Base-by-base conservation (phyloP, 108 stramenopile species). In the Skeletonema grethae region DNA sequence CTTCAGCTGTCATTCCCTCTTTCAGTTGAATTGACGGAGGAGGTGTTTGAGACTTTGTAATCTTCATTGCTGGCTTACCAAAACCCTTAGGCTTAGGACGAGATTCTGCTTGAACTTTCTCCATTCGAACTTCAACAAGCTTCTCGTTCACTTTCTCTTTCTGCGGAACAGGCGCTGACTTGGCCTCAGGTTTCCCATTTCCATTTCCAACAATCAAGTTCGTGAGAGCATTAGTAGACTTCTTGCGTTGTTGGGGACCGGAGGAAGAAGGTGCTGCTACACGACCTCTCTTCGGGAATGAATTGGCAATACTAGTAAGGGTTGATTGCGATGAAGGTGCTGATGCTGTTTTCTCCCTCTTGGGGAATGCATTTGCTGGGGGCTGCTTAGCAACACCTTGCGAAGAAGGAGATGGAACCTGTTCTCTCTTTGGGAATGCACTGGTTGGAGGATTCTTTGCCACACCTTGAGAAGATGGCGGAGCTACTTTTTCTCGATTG, bases 31-130 rank as follows among this genome's bases (percentile, higher is more conserved):
- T 62, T 12, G 56, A 12, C 36, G 57, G 39, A 38, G 57, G 38
- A 22, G 57, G 3, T 38, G 34, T 57, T 24, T 32, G 28, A 18
- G 61, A 45, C 10, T 43, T 13, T 20, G 45, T 41, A 29, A 20
- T 62, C 48, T 62, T 62, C 70, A 71, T 62, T 31, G 70, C 61
- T 12, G 70, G 61, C 39, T 50, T 71, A 31, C 70, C 70, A 28
- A 71, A 71, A 46, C 70, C 55, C 16, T 18, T 57, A 22, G 35
- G 36, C 16, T 57, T 18, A 38, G 32, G 11, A 16, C 55, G 57
- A 22, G 20, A 39, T 28, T 70, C 2, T 25, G 60, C 41, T 61
- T 57, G 45, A 48, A 70, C 69, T 24, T 73, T 65, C 25, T 48
- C 61, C 7, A 22, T 16, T 57, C 13, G 28, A 29, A 31, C 20